These are phyloP conservation scores for Phascolomyces articulosus DNA, from an alignment of 371 early-diverging fungal genomes.

Conservation along the genomic window DNA sequence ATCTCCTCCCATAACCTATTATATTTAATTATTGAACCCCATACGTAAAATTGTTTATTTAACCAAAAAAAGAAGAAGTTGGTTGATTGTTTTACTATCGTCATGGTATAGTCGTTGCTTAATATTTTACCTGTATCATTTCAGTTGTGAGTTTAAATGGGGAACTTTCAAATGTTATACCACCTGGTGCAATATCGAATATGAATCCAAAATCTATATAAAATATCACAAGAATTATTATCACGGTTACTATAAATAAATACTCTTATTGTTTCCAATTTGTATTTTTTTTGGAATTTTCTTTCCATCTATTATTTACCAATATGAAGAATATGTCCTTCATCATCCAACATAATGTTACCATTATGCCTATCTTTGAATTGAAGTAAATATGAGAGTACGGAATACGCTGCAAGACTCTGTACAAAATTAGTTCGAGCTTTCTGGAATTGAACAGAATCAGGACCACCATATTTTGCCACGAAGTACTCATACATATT, in stretches of 20 bases:
- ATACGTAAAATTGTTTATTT: slow-evolving; percentile 75
- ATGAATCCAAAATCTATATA: slow-evolving; percentile 98
- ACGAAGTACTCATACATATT: slow-evolving; percentile 94
- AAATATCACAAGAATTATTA: background rate
- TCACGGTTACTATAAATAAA: too few relatives aligned
- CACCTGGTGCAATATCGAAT: slow-evolving; percentile 98
- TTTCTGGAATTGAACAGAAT: slow-evolving; percentile 88
- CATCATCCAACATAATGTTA: slow-evolving; percentile 98
- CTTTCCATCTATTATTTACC: slow-evolving; percentile 49
- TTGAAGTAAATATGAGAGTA: slow-evolving; percentile 94
- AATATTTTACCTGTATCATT: slow-evolving; percentile 97
- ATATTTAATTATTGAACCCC: slow-evolving; percentile 26
- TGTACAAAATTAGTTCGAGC: slow-evolving; percentile 97
- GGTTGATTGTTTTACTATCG: too few relatives aligned
- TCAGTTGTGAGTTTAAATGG: slow-evolving; percentile 99
- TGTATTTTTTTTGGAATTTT: background rate
- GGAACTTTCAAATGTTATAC: slow-evolving; percentile 96
- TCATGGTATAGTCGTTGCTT: too few relatives aligned
- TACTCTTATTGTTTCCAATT: background rate
- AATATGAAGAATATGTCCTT: slow-evolving; percentile 98
- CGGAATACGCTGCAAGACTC: slow-evolving; percentile 96
- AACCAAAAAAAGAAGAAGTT: too few relatives aligned
- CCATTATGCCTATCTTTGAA: slow-evolving; percentile 99
- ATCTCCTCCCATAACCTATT: slow-evolving; percentile 95
- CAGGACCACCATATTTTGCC: slow-evolving; percentile 92